Evolutionary conservation across 768 basidiomycete species (phyloP).

Genomic region (Tylopilus plumbeoviolaceoides): DNA sequence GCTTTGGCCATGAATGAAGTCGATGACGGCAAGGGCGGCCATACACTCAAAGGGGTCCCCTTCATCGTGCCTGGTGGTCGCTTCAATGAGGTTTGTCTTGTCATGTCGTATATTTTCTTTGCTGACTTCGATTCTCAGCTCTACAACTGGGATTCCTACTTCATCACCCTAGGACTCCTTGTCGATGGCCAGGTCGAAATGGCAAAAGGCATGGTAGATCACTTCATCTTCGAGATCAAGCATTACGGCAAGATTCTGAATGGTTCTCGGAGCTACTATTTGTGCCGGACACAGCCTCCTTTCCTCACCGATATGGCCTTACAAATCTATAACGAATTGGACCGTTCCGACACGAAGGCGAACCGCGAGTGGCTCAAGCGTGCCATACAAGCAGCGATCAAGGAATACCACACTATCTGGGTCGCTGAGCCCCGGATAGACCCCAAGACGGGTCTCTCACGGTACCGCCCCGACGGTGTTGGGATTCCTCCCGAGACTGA

Average conservation of each 20-base stretch:
- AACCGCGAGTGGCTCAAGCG: conserved; percentile 92
- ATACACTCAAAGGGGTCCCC: conserved; percentile 86
- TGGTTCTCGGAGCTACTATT: conserved; percentile 92
- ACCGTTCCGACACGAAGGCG: conserved; percentile 67
- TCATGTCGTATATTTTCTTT: background rate
- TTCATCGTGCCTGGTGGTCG: conserved; percentile 96
- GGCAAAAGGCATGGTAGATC: conserved; percentile 98
- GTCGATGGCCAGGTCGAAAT: conserved; percentile 92
- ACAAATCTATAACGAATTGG: conserved; percentile 95
- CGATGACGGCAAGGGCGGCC: conserved; percentile 72
- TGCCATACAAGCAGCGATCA: conserved; percentile 96
- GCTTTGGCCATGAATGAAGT: conserved; percentile 95
- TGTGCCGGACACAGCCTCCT: conserved; percentile 93
- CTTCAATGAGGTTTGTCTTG: conserved; percentile 78
- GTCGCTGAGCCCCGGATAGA: conserved; percentile 93
- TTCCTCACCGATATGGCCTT: conserved; percentile 99
- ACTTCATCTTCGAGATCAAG: conserved; percentile 98
- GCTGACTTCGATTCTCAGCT: conserved; percentile 43
- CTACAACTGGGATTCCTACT: conserved; percentile 96
- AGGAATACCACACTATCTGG: conserved; percentile 99
- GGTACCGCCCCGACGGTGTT: conserved; percentile 89
- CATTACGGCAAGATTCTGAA: conserved; percentile 97
- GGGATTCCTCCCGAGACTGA: conserved; percentile 99
- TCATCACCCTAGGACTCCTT: conserved; percentile 88
- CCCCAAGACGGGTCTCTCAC: conserved; percentile 88